These are phyloP conservation scores for Aspergillaceae sp. DNA, from an alignment of 2,329 filamentous ascomycete species.

Conservation along the genomic window DNA sequence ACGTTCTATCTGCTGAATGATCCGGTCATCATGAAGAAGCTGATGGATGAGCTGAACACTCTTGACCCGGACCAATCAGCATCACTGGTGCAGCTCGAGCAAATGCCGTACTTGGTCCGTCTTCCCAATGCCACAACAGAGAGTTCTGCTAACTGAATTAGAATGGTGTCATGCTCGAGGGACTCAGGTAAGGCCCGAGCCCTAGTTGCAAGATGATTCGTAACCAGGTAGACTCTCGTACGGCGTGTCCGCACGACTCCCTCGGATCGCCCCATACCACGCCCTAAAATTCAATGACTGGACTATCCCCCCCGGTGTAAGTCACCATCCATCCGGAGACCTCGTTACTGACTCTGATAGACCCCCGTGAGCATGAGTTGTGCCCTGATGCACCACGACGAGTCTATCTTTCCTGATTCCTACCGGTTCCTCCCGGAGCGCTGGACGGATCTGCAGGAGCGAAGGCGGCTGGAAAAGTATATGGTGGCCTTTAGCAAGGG, in stretches of 20 bases:
- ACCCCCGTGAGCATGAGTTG: constrained; percentile 33
- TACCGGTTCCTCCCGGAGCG: constrained; percentile 29
- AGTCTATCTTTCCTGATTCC: constrained; percentile 29
- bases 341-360: constrained; percentile 6
- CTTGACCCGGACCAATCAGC: constrained; percentile 6
- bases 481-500: constrained; percentile 35
- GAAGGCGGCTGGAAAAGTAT: constrained; percentile 27
- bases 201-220: neutral
- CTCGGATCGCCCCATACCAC: constrained; percentile 20
- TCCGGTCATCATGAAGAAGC: constrained; percentile 7
- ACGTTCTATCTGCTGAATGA: constrained; percentile 15
- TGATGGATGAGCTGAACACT: constrained; percentile 12
- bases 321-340: neutral
- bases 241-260: constrained; percentile 21
- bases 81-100: constrained; percentile 18
- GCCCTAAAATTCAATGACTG: constrained; percentile 23
- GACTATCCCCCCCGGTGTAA: constrained; percentile 25
- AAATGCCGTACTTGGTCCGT: constrained; percentile 20
- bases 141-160: constrained; percentile 3
- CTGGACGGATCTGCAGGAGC: constrained; percentile 25
- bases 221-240: constrained; percentile 13
- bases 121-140: neutral
- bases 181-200: constrained; percentile 14
- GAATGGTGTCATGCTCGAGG: constrained; percentile 22
- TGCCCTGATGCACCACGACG: constrained; percentile 28